These are phyloP conservation scores for Tetracladium marchalianum DNA, from an alignment of 495 filamentous ascomycete genomes.

Conservation along the genomic window DNA sequence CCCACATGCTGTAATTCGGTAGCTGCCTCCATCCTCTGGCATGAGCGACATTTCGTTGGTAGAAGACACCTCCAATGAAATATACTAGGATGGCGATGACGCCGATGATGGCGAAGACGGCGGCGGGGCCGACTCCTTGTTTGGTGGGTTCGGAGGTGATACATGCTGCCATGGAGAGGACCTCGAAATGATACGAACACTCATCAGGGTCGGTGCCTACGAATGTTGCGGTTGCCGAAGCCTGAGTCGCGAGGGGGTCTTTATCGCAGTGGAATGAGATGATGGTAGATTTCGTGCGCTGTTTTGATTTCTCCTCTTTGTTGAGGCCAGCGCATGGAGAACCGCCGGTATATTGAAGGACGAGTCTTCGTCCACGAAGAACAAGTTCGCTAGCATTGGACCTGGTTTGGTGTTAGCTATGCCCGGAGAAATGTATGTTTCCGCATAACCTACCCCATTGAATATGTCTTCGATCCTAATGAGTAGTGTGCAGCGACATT, in stretches of 20 bases:
- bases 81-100: conserved; percentile 81
- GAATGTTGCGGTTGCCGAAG: conserved; percentile 60
- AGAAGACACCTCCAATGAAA: conserved; percentile 84
- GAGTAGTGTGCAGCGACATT: conserved; percentile 92
- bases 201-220: conserved; percentile 74
- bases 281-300: conserved; percentile 68
- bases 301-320: conserved; percentile 23
- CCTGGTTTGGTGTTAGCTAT: neutral
- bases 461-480: conserved; percentile 61
- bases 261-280: conserved; percentile 92
- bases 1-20: conserved; percentile 90
- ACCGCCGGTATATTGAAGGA: conserved; percentile 84
- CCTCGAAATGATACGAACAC: conserved; percentile 95
- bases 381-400: conserved; percentile 4
- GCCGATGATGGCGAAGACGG: conserved; percentile 88
- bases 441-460: conserved; percentile 58
- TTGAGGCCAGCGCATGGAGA: conserved; percentile 59
- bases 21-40: conserved; percentile 92
- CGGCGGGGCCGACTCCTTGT: conserved; percentile 67
- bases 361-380: conserved; percentile 80
- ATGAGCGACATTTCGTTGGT: conserved; percentile 90
- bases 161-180: conserved; percentile 80
- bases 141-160: conserved; percentile 49
- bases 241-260: conserved; percentile 41
- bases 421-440: neutral